Conservation (phyloP, 1,284 basidiomycete species). For the Naganishia sp. region DNA sequence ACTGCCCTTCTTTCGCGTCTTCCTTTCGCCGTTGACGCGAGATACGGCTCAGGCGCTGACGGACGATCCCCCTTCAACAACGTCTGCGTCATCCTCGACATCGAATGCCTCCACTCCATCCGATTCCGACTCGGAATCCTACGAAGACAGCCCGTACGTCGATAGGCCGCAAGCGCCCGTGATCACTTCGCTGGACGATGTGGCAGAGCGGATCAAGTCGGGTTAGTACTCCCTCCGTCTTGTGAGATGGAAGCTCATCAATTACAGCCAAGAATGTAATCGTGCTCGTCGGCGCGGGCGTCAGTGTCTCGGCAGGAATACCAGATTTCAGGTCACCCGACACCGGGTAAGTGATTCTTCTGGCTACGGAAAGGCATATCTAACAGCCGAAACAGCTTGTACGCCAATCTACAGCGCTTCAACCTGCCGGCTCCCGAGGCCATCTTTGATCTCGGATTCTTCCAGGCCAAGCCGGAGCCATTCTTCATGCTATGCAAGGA, state of each 20-base stretch:
- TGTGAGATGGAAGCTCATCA: neutral
- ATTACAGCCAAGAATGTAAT: slow-evolving; percentile 54
- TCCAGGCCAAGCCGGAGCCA: slow-evolving; percentile 46
- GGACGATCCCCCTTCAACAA: neutral
- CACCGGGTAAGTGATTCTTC: neutral
- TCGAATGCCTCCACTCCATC: neutral
- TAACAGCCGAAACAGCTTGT: slow-evolving; percentile 49
- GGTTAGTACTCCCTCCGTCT: slow-evolving; percentile 4
- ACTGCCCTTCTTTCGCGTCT: neutral
- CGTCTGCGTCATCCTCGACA: neutral
- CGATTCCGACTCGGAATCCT: slow-evolving; percentile 13
- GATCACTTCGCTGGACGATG: slow-evolving; percentile 17
- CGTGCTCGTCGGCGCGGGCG: slow-evolving; percentile 58
- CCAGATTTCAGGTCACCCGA: slow-evolving; percentile 48
- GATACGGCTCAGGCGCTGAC: neutral
- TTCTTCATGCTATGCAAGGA: slow-evolving; percentile 87
- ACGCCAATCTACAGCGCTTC: slow-evolving; percentile 58
- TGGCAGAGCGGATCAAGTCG: slow-evolving; percentile 15
- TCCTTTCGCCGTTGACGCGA: neutral
- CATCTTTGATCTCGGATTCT: slow-evolving; percentile 59
- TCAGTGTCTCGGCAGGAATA: slow-evolving; percentile 58
- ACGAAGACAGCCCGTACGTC: slow-evolving; percentile 9
- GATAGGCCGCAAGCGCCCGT: slow-evolving; percentile 1
- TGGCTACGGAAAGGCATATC: neutral
- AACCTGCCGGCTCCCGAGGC: slow-evolving; percentile 61